Evolutionary conservation across 1,284 basidiomycete genomes (phyloP), one percentile per base, ranked within the genome.

Genomic region (Marasmius oreades): DNA sequence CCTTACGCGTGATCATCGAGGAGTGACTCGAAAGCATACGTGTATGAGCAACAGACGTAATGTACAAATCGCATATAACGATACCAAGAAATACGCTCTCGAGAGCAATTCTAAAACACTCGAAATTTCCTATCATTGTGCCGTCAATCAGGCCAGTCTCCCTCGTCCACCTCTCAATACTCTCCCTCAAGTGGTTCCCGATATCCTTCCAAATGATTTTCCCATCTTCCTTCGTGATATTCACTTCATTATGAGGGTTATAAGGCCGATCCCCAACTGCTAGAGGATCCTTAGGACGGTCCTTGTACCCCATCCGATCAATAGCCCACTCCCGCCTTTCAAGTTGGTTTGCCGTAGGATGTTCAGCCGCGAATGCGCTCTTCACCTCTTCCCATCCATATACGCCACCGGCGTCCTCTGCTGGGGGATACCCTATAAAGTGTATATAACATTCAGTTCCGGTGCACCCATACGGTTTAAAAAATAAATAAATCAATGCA

Each of bases 381-480:
- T 60, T 63, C 31, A 63, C 59, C 5, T 53, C 56, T 22, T 62
- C 61, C 62, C 62, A 63, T n/a, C 61, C 62, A 37, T 16, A 8
- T 8, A 63, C 46, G 12, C 62, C 61, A 11, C 62, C 61, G 14
- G 46, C 46, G 36, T 61, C 60, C 53, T 61, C 62, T 14, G 62
- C 44, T 23, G 62, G 61, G 34, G 54, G 37, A 47, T 59, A 59
- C 3, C 57, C 57, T 59, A 28, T 3, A 7, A 22, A 11, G n/a
- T n/a, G n/a, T n/a, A 24, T 33, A 7, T 39, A 12, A 3, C 6
- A 43, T 5, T 23, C 26, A 37, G 6, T 16, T 52, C 7, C n/a
- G n/a, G n/a, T n/a, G n/a, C n/a, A n/a, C n/a, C n/a, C n/a, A n/a
- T n/a, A n/a, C n/a, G n/a, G n/a, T n/a, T n/a, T n/a, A n/a, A n/a